Conservation (phyloP, 768 basidiomycete genomes). For the Boletus edulis region DNA sequence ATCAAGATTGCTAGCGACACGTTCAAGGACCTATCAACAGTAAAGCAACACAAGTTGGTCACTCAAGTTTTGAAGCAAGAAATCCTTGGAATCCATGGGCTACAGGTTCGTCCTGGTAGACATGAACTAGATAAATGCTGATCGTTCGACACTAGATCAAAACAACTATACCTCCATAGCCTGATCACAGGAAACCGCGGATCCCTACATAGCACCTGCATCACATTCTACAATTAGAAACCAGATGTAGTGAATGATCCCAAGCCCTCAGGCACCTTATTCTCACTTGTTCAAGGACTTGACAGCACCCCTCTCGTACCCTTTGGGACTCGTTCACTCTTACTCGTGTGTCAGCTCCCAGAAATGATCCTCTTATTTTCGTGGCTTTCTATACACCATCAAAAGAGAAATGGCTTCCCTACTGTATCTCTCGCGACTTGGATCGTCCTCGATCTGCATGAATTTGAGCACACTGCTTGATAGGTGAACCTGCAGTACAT, state of each 20-base stretch:
- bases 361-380: neutral
- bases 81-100: constrained; percentile 87
- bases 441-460: constrained; percentile 60
- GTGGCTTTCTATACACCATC: constrained; percentile 27
- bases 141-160: constrained; percentile 37
- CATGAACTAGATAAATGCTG: neutral
- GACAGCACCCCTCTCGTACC: neutral
- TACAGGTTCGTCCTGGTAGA: constrained; percentile 64
- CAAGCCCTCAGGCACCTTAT: neutral
- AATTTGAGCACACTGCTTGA: constrained; percentile 1
- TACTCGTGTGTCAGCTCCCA: neutral
- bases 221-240: constrained; percentile 9
- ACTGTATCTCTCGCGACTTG: constrained; percentile 52
- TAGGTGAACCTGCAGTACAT: constrained; percentile 8
- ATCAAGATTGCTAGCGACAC: constrained; percentile 82
- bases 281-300: neutral
- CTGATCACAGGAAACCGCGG: neutral
- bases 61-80: constrained; percentile 85
- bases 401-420: constrained; percentile 69
- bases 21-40: constrained; percentile 81
- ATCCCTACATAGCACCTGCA: neutral
- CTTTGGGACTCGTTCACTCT: neutral
- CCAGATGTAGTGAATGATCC: neutral
- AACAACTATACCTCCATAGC: constrained; percentile 34
- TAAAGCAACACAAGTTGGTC: constrained; percentile 94